Evolutionary conservation across 208 protist species (phyloP).

Genomic region (Naegleria lovaniensis): DNA sequence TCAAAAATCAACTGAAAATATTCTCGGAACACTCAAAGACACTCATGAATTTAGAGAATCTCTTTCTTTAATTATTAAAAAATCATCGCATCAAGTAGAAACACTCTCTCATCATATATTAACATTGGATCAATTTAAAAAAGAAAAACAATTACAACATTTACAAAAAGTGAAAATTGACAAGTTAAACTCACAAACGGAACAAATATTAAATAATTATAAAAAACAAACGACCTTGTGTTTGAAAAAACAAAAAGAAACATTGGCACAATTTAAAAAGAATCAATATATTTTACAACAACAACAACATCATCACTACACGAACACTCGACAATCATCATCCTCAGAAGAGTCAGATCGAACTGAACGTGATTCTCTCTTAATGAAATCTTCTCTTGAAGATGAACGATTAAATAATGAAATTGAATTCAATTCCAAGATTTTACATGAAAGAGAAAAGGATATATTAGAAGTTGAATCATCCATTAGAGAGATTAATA

Average conservation of each 20-base stretch:
- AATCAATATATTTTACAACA: background rate
- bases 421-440: conserved; percentile 4
- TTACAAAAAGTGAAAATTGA: background rate
- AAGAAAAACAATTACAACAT: too few relatives aligned
- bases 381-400: background rate
- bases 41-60: background rate
- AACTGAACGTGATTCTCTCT: too few relatives aligned
- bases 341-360: too few relatives aligned
- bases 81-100: background rate
- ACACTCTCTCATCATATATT: background rate
- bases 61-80: background rate
- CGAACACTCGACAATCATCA: too few relatives aligned
- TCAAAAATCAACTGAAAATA: background rate
- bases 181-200: background rate
- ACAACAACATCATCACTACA: too few relatives aligned
- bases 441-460: conserved; percentile 3
- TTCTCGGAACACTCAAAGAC: background rate
- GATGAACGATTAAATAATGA: background rate
- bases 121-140: background rate
- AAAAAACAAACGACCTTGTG: background rate
- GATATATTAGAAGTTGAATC: conserved; percentile 4
- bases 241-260: background rate
- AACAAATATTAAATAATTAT: conserved; percentile 3
- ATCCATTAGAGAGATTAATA: background rate
- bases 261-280: background rate